Conservation (phyloP, 2,329 filamentous ascomycete species). For the Annulohypoxylon truncatum region DNA sequence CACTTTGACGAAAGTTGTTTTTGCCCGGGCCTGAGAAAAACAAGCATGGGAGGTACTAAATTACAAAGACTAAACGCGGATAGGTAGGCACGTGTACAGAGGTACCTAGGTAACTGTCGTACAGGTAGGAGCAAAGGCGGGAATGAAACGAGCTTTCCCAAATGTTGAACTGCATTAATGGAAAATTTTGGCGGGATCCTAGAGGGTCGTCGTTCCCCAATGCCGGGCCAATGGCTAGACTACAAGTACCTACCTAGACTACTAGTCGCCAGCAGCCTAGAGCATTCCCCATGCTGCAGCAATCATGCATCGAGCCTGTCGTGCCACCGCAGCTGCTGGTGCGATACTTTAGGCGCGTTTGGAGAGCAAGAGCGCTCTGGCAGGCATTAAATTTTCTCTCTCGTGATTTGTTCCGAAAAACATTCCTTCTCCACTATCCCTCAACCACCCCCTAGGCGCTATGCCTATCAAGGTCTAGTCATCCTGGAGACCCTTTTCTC, state of each 20-base stretch:
- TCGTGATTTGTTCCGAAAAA: conserved; percentile 37
- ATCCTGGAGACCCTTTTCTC: conserved; percentile 44
- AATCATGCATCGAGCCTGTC: conserved; percentile 17
- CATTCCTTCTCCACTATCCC: conserved; percentile 42
- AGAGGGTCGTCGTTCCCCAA: conserved; percentile 27
- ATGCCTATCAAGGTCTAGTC: conserved; percentile 46
- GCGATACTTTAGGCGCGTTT: conserved; percentile 8
- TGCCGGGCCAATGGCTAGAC: conserved; percentile 37
- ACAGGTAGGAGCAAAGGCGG: conserved; percentile 15
- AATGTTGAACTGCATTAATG: conserved; percentile 49
- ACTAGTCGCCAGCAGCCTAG: conserved; percentile 11
- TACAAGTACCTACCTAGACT: conserved; percentile 8
- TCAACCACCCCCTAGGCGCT: conserved; percentile 58
- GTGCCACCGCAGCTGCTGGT: conserved; percentile 29
- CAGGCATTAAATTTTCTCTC: conserved; percentile 19
- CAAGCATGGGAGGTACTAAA: conserved; percentile 21
- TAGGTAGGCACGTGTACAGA: conserved; percentile 10
- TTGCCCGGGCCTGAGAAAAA: conserved; percentile 11
- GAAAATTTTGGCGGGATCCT: conserved; percentile 40
- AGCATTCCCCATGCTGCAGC: conserved; percentile 21
- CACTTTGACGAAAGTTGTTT: conserved; percentile 25
- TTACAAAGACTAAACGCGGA: conserved; percentile 16
- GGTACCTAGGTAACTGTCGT: conserved; percentile 2
- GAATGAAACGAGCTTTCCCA: conserved; percentile 47
- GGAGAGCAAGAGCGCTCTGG: neutral